These are phyloP conservation scores for Petrea volubilis DNA, from an alignment of 257 asterid genomes.

Conservation along the genomic window DNA sequence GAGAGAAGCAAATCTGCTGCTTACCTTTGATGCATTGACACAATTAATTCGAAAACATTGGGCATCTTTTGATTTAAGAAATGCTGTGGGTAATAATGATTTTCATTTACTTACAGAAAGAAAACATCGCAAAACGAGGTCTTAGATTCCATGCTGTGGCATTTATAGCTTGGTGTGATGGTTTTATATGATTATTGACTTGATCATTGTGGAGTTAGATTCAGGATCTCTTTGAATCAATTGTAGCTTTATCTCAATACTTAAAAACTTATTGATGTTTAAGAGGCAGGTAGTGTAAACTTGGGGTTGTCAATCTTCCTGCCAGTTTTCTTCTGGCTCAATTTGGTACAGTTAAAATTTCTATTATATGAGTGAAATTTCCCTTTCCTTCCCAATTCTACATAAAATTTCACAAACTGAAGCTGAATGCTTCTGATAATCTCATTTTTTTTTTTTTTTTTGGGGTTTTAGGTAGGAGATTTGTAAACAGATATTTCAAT, in stretches of 20 bases:
- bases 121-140: neutral
- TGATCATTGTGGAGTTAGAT: neutral
- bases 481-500: neutral
- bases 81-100: no score
- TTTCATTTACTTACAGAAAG: neutral
- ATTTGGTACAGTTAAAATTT: neutral
- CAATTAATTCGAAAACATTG: neutral
- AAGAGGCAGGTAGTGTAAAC: no score
- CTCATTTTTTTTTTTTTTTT: no score
- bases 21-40: neutral
- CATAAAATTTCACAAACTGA: neutral
- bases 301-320: neutral
- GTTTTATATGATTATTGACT: neutral
- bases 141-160: neutral
- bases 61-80: neutral
- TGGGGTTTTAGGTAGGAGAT: neutral
- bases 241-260: no score
- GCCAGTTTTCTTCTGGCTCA: neutral
- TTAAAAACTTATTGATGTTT: no score
- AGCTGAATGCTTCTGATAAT: neutral
- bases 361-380: neutral
- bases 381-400: neutral
- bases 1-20: neutral
- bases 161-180: no score
- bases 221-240: neutral